Evolutionary conservation across 495 filamentous ascomycete species (phyloP), one percentile per base, ranked within the genome.

Genomic region (Penicillium lividum): DNA sequence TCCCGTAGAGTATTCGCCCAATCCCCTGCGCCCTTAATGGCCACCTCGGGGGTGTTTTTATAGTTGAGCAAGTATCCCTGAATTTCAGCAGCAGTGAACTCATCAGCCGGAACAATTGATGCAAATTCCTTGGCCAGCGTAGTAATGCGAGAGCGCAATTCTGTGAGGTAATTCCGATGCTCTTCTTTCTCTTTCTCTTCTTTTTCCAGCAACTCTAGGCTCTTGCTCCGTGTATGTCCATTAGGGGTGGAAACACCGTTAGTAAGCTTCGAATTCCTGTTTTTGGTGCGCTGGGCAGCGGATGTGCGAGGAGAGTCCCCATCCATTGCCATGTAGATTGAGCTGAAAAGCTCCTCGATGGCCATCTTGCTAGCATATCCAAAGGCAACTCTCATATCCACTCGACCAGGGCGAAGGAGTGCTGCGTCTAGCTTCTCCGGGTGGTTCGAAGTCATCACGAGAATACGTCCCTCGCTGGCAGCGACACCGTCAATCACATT

Each of bases 371-470:
- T 88, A 3, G 90, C 84, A 44, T 87, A 86, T 11, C 81, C 78
- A 67, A 92, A 92, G 36, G 82, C 73, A 53, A 92, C 79, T 29
- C 81, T 83, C 82, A 90, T 84, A 63, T 94, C 90, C 8, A 94
- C 86, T 15, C 90, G 82, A 0, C 90, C 90, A 10, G 88, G 88
- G 0, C 90, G 84, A 53, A 91, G 86, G 3, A 94, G 78, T 0
- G 90, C 89, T 38, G 84, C 77, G 62, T 94, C 90, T 0, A 94
- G 78, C 59, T 87, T 87, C 34, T 92, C 87, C 0, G 84, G 64
- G 63, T 91, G 87, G 63, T 94, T 94, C 46, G 90, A 92, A 3
- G 89, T 93, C 89, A 94, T 93, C 60, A 94, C 87, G 8, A 93
- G 79, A 16, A 93, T 83, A 5, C 89, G 82, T 11, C 90, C 90